These are phyloP conservation scores for Eucalyptus sp. DNA, from an alignment of 345 rosid genomes.

Conservation along the genomic window DNA sequence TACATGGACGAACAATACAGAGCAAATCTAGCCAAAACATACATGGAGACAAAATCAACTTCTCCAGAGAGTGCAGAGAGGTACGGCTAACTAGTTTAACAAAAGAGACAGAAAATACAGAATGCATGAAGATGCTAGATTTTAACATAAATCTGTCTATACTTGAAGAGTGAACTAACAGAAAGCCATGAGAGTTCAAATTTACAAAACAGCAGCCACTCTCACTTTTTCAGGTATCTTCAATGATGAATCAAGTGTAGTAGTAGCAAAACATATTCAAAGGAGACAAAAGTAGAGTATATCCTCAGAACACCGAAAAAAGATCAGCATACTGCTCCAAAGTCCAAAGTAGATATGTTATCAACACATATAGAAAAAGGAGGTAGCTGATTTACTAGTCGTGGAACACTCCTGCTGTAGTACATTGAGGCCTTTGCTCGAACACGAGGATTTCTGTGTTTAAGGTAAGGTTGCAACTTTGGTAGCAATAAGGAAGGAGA, in stretches of 20 bases:
- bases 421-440: conserved; percentile 90
- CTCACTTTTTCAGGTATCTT: neutral
- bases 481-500: conserved; percentile 54
- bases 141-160: neutral
- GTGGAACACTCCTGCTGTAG: conserved; percentile 73
- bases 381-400: conserved; percentile 35
- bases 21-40: neutral
- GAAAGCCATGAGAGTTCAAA: neutral
- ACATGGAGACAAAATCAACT: neutral
- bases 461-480: conserved; percentile 77
- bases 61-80: neutral
- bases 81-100: neutral
- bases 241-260: neutral
- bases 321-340: neutral
- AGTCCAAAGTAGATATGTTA: neutral
- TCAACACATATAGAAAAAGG: neutral
- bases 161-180: neutral
- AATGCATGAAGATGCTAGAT: neutral
- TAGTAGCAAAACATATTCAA: neutral
- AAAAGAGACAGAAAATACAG: neutral
- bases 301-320: neutral
- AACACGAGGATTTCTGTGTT: conserved; percentile 78
- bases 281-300: neutral
- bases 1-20: neutral
- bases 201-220: neutral